Percentiles rank a stretch among this genome's conserved stretches.
phyloP scores from a whole-genome alignment of 2,329 filamentous ascomycete genomes.

The Penicillium brevicompactum region DNA sequence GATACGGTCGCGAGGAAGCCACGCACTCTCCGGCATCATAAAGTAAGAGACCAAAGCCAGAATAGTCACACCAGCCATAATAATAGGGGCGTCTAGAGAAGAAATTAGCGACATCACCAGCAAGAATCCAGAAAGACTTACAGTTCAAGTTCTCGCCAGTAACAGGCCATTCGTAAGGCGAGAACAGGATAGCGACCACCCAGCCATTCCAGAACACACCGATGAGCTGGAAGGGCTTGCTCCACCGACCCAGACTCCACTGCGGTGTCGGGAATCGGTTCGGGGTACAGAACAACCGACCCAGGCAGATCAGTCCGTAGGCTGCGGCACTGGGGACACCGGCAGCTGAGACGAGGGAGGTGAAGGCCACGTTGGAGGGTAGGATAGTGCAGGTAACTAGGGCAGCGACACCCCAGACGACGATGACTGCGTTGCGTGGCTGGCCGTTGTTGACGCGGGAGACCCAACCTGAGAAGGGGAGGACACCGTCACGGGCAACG shows the following conservation, averaged over 20 bases:
- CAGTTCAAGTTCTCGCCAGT: slow-evolving; percentile 49
- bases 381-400: slow-evolving; percentile 62
- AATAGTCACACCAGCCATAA: slow-evolving; percentile 54
- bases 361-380: slow-evolving; percentile 57
- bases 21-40: slow-evolving; percentile 50
- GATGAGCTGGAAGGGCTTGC: slow-evolving; percentile 53
- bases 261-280: slow-evolving; percentile 34
- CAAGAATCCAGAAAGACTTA: slow-evolving; percentile 17
- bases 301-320: slow-evolving; percentile 55
- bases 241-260: slow-evolving; percentile 51
- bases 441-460: slow-evolving; percentile 58
- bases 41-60: slow-evolving; percentile 53
- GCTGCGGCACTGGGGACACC: slow-evolving; percentile 56
- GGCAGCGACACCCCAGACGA: slow-evolving; percentile 58
- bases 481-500: slow-evolving; percentile 62
- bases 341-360: slow-evolving; percentile 56
- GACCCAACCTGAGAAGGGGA: slow-evolving; percentile 62
- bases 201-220: slow-evolving; percentile 54
- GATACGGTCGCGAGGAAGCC: slow-evolving; percentile 50
- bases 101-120: slow-evolving; percentile 2
- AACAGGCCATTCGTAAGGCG: slow-evolving; percentile 51
- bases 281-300: slow-evolving; percentile 51
- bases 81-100: slow-evolving; percentile 50
- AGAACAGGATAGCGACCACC: slow-evolving; percentile 53
- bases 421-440: slow-evolving; percentile 61